These are phyloP conservation scores for Ganoderma lingzhi DNA, from an alignment of 1,284 basidiomycete species.

Conservation along the genomic window DNA sequence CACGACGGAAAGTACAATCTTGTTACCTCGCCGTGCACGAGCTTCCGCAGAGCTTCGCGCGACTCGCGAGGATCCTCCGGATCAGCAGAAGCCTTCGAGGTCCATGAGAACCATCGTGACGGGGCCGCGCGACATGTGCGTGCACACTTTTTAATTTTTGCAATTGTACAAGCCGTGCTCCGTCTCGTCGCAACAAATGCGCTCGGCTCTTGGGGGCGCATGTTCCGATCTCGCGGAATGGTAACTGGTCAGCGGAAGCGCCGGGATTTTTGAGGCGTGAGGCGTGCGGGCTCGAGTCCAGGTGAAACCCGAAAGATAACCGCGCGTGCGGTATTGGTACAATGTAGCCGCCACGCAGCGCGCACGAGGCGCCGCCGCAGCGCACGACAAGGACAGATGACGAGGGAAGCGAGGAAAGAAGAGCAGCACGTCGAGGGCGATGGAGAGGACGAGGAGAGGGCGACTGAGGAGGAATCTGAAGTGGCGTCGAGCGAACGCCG, in stretches of 20 bases:
- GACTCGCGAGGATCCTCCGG: not conserved
- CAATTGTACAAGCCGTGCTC: not conserved
- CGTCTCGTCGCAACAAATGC: slow-evolving; percentile 6
- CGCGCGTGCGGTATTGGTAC: slow-evolving; percentile 2
- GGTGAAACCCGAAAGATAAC: slow-evolving; percentile 11
- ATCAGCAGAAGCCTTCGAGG: slow-evolving; percentile 1
- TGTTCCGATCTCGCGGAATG: not conserved
- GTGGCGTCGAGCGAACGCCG: not conserved
- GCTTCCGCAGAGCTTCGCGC: not conserved
- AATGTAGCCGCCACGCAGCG: slow-evolving; percentile 6
- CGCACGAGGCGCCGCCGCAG: slow-evolving; percentile 2
- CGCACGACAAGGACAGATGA: not conserved
- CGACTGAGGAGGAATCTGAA: not conserved
- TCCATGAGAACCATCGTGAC: not conserved
- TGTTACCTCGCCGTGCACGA: not conserved
- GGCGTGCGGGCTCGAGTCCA: not conserved
- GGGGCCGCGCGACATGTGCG: not conserved
- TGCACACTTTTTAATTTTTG: slow-evolving; percentile 4
- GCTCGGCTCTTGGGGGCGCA: not conserved
- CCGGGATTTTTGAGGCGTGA: not conserved
- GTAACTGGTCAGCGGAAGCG: not conserved
- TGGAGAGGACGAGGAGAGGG: not conserved
- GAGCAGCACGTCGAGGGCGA: not conserved
- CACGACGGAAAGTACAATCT: not conserved
- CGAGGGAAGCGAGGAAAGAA: not conserved